Evolutionary conservation across 331 rosid species (phyloP), one percentile per base, ranked within the genome.

Genomic region (Acacia pycnantha): DNA sequence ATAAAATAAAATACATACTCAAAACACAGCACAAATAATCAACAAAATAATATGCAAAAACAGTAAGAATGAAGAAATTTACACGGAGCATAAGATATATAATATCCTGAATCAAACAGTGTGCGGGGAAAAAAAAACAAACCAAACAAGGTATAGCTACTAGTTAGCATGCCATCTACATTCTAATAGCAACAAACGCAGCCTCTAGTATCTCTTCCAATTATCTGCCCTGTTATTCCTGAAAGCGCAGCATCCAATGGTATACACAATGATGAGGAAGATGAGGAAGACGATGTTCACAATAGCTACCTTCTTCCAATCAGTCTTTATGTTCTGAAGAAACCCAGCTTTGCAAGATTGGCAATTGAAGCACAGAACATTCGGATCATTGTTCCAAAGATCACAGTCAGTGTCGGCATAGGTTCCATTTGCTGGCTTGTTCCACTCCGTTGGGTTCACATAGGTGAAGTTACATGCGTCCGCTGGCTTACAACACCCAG

Each of bases 281-380:
- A 96, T 37, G 8, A 96, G 88, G 92, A 92, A 85, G 35, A 93
- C 47, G 26, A 96, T 82, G 89, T 96, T 96, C 26, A 92, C 85
- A 79, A 91, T 26, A 14, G 99, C 94, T 43, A 89, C 92, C 85
- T 86, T 91, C 93, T 94, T 96, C 99, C 98, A 96, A 35, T 89
- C 72, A 40, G 84, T 84, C 89, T 88, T 93, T 10, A 93, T 47
- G 86, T 89, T 93, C 71, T 96, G 94, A 24, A 96, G 89, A 65
- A 96, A 89, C 29, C 99, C 99, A 41, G 97, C 98, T 86, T 96
- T 96, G 90, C 99, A 96, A 21, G 99, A 92, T 81, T 92, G 85
- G 77, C 99, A 96, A 84, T 85, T 72, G 88, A 88, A 96, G 94
- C 99, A 96, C 86, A 92, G 82, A 72, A 54, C 13, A 2, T 10